phyloP scores from a whole-genome alignment of 192 early-diverging fungal species.

The Podila horticola region DNA sequence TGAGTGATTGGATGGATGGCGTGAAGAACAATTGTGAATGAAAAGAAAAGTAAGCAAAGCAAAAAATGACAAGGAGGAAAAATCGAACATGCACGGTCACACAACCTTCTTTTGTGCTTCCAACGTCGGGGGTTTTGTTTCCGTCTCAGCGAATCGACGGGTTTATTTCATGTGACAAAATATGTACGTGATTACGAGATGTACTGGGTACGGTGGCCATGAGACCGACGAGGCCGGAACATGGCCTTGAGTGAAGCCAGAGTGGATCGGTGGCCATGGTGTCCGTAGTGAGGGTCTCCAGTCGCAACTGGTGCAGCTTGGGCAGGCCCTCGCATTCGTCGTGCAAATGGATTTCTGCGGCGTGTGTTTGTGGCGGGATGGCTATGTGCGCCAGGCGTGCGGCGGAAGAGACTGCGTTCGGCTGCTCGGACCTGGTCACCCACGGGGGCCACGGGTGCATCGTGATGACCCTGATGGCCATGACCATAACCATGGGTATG shows the following conservation, averaged over 20 bases:
- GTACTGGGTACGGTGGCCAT: background rate
- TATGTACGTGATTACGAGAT: too few species aligned
- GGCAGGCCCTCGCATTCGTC: background rate
- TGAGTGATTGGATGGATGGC: too few species aligned
- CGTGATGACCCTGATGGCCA: too few species aligned
- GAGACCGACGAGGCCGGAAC: background rate
- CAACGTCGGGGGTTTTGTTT: background rate
- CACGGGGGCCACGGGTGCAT: background rate
- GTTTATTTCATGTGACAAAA: background rate
- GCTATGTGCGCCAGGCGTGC: background rate
- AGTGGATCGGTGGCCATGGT: background rate
- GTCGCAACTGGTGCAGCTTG: background rate
- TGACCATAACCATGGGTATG: background rate
- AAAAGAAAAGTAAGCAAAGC: too few species aligned
- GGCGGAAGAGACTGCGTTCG: background rate
- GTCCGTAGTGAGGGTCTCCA: background rate
- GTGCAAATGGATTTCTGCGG: background rate
- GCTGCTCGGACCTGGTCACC: background rate
- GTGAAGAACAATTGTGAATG: too few species aligned
- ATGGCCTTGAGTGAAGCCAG: conserved; percentile 1
- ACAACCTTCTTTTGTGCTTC: too few species aligned
- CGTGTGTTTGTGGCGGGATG: background rate
- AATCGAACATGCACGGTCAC: too few species aligned
- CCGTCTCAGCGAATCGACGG: background rate
- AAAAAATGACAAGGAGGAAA: too few species aligned